phyloP scores from a whole-genome alignment of 176 grass and related monocot genomes.

The Ensete glaucum region DNA sequence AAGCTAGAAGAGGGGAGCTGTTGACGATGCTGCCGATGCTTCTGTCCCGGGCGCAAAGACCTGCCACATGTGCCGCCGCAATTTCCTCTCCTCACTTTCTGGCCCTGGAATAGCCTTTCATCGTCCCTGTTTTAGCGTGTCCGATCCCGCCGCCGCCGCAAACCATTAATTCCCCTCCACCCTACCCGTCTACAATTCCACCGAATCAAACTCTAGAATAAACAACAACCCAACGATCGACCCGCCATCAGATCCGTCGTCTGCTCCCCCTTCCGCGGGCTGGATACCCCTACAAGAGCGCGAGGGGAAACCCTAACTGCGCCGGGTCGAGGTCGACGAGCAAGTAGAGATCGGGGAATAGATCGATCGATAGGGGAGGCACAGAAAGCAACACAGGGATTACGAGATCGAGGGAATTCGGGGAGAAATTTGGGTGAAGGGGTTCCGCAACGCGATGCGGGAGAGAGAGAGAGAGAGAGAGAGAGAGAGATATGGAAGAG shows the following conservation, averaged over 20 bases:
- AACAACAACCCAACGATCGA: neutral
- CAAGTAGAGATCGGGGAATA: neutral
- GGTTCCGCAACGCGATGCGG: slow-evolving; percentile 26
- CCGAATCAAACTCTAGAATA: slow-evolving; percentile 25
- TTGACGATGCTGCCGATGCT: slow-evolving; percentile 6
- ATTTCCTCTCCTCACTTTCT: slow-evolving; percentile 48
- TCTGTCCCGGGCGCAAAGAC: slow-evolving; percentile 46
- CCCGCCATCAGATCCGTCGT: slow-evolving; percentile 32
- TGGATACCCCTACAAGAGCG: slow-evolving; percentile 16
- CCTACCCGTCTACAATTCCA: neutral
- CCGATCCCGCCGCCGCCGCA: slow-evolving; percentile 33
- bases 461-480: slow-evolving; percentile 13
- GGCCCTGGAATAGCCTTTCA: slow-evolving; percentile 82
- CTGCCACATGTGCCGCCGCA: slow-evolving; percentile 75
- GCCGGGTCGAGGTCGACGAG: neutral
- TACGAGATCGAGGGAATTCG: slow-evolving; percentile 11
- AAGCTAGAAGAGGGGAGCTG: slow-evolving; percentile 23
- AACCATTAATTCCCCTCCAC: slow-evolving; percentile 42
- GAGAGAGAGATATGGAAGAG: neutral
- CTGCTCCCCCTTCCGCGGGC: slow-evolving; percentile 11
- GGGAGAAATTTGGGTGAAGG: slow-evolving; percentile 23
- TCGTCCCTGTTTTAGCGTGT: slow-evolving; percentile 31
- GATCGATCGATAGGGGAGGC: slow-evolving; percentile 22
- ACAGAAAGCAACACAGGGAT: slow-evolving; percentile 5
- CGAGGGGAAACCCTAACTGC: neutral